A percentile compares a stretch with the other conserved stretches of the same genome.
These are phyloP conservation scores for Acacia concinna DNA, from an alignment of 331 rosid genomes.

Conservation along the genomic window DNA sequence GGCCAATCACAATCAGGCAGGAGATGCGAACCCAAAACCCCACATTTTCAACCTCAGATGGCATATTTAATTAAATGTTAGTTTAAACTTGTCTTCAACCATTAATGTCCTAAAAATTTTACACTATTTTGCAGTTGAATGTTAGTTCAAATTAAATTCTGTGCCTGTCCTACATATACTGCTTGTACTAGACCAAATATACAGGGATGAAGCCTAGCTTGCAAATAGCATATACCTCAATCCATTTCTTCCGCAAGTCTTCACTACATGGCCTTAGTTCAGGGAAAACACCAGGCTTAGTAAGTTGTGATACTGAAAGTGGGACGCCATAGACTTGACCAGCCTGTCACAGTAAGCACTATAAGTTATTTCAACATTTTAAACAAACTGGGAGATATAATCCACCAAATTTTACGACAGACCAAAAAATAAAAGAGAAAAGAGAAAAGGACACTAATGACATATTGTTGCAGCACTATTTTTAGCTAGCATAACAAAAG, in stretches of 20 bases:
- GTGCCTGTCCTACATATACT: not conserved
- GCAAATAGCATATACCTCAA: constrained; percentile 64
- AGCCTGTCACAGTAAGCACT: constrained; percentile 66
- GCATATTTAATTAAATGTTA: not conserved
- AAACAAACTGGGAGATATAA: constrained; percentile 16
- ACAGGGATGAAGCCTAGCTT: not conserved
- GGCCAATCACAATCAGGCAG: not conserved
- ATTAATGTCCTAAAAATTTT: not conserved
- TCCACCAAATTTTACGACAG: not conserved
- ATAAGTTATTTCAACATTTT: constrained; percentile 31
- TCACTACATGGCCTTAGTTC: constrained; percentile 76
- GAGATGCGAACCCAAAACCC: not conserved
- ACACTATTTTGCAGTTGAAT: not conserved
- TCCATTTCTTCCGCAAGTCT: constrained; percentile 91
- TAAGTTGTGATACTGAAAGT: constrained; percentile 78
- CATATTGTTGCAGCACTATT: constrained; percentile 10
- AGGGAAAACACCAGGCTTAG: constrained; percentile 80
- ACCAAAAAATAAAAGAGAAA: too few species aligned
- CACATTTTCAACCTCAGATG: not conserved
- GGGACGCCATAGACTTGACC: constrained; percentile 94
- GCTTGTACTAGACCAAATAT: not conserved
- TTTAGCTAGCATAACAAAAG: constrained; percentile 11
- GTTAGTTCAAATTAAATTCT: not conserved
- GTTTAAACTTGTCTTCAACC: not conserved
- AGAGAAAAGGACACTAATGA: not conserved